phyloP scores from a whole-genome alignment of 441 rosid species.

The Eutrema salsugineum region DNA sequence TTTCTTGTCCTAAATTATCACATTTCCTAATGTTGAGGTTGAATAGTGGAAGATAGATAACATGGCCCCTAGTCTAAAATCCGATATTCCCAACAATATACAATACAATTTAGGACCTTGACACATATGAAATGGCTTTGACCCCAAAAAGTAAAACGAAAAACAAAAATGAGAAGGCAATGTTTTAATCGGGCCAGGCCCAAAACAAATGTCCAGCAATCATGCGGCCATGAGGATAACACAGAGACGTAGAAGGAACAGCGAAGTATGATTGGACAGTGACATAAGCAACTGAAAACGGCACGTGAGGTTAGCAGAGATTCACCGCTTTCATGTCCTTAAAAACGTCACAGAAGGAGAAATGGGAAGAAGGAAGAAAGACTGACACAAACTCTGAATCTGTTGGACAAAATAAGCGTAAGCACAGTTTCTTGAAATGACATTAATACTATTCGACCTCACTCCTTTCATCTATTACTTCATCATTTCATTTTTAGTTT shows the following conservation, averaged over 20 bases:
- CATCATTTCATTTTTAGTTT: background rate
- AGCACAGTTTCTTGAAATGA: conserved; percentile 25
- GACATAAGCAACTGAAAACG: conserved; percentile 31
- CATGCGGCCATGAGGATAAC: background rate
- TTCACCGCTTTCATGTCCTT: conserved; percentile 28
- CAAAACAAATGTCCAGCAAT: background rate
- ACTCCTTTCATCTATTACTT: background rate
- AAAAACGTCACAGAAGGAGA: conserved; percentile 20
- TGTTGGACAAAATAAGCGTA: conserved; percentile 25
- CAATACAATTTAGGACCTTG: background rate
- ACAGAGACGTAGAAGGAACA: conserved; percentile 3
- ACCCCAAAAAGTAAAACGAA: too few species aligned
- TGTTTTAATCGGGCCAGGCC: background rate
- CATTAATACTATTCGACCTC: conserved; percentile 26
- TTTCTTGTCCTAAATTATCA: too few species aligned
- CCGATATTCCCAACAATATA: background rate
- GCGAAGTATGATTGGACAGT: conserved; percentile 27
- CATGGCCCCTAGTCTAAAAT: too few species aligned
- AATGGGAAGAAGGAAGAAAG: background rate
- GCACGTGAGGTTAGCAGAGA: conserved; percentile 27
- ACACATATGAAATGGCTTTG: background rate
- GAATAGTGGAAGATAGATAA: too few species aligned
- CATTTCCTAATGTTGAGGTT: too few species aligned
- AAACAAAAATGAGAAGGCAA: background rate
- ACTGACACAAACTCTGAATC: conserved; percentile 28